Evolutionary conservation across 768 basidiomycete species (phyloP), one percentile per base, ranked within the genome.

Genomic region (Phaeotremella fagi): DNA sequence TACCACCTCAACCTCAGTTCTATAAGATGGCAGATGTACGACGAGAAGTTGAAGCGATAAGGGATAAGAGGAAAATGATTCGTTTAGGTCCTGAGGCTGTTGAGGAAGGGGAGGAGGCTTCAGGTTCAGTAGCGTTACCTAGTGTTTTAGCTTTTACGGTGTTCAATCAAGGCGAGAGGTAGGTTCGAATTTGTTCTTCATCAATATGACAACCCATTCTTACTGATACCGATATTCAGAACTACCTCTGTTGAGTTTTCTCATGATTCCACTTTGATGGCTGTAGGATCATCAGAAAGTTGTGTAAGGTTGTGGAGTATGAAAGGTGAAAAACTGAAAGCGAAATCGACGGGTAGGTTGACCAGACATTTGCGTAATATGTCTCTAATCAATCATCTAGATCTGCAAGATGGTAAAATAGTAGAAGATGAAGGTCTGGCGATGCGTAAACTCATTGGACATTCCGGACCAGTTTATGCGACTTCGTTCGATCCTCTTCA

Each of bases 91-190:
- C 89, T 0, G 82, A 61, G 20, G 64, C 56, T 26, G 53, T 46
- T 9, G 61, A 54, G 5, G 48, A 42, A 15, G 60, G 62, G n/a
- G 44, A 26, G n/a, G 60, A 61, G 18, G 44, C 47, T 25, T 45
- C 43, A 35, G 42, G 49, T 22, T 20, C 55, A 4, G 41, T 54
- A 11, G 55, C 55, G 2, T 50, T 67, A 43, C 94, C 94, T 2
- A 97, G 92, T 63, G 84, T 98, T 49, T 95, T 94, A 62, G 84
- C 89, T 4, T 98, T 95, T 68, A 98, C 95, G 3, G 69, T 99
- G 36, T 92, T 95, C 71, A 91, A 98, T 65, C 83, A 87, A 1
- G 84, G 85, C n/a, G 94, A 98, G 77, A 88, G 90, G 94, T 95
- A 69, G 65, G 85, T 75, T 31, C 1, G 16, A 11, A 24, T 7